Evolutionary conservation across 257 asterid genomes (phyloP).

Genomic region (Solanum chmielewskii): DNA sequence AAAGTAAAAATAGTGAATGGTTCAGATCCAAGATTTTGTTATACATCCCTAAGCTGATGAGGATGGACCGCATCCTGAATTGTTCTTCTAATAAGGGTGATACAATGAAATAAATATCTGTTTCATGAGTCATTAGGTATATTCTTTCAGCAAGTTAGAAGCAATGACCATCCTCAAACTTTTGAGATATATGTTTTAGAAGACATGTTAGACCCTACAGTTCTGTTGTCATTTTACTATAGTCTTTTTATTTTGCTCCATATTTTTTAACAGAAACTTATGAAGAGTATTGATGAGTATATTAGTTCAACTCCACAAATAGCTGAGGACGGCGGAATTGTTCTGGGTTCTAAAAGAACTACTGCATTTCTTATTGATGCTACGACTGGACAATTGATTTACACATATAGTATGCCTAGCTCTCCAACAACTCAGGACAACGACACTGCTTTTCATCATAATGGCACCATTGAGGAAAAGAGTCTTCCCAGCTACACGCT

Average conservation of each 20-base stretch:
- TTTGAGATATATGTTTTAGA: neutral
- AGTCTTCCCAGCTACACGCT: constrained; percentile 38
- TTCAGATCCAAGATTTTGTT: neutral
- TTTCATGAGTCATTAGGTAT: neutral
- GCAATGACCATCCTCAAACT: neutral
- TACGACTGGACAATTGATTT: constrained; percentile 64
- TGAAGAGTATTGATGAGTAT: constrained; percentile 68
- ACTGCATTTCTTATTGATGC: constrained; percentile 67
- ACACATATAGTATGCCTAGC: constrained; percentile 37
- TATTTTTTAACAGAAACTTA: constrained; percentile 48
- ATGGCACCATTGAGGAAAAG: constrained; percentile 27
- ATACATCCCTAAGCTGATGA: neutral
- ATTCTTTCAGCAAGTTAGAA: neutral
- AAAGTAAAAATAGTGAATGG: neutral
- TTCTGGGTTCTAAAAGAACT: constrained; percentile 73
- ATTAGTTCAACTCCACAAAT: constrained; percentile 90
- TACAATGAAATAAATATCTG: neutral
- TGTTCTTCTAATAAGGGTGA: neutral
- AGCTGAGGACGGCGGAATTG: constrained; percentile 87
- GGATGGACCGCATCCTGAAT: neutral
- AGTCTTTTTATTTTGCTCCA: neutral
- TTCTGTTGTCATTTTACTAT: neutral
- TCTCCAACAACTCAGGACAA: constrained; percentile 18
- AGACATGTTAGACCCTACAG: neutral
- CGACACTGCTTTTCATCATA: constrained; percentile 17